Conservation (phyloP, 1,284 basidiomycete genomes). For the Exobasidium cylindrosporum region DNA sequence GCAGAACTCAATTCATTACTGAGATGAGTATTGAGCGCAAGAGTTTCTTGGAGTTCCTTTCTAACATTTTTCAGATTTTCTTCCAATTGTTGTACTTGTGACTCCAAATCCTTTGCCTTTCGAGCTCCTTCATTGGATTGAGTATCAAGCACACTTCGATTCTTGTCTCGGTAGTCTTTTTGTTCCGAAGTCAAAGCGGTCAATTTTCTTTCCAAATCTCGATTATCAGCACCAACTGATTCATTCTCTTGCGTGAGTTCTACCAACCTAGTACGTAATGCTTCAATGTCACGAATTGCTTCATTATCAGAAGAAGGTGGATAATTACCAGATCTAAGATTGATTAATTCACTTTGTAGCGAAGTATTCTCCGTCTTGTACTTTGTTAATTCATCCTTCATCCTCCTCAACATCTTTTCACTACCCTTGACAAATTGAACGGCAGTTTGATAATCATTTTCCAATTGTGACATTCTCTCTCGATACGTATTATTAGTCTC, state of each 20-base stretch:
- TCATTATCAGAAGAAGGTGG: conserved; percentile 24
- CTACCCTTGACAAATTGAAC: conserved; percentile 81
- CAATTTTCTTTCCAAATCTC: conserved; percentile 40
- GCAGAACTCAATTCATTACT: conserved; percentile 24
- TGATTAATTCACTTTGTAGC: conserved; percentile 35
- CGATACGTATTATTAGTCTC: conserved; percentile 49
- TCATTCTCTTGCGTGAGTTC: conserved; percentile 44
- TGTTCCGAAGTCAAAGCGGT: conserved; percentile 36
- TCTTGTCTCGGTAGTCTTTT: conserved; percentile 22
- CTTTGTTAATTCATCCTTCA: conserved; percentile 66
- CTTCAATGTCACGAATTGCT: conserved; percentile 42
- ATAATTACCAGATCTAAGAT: conserved; percentile 10
- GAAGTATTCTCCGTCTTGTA: conserved; percentile 51
- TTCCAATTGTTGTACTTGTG: conserved; percentile 29
- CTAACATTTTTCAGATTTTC: conserved; percentile 27
- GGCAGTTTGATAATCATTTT: conserved; percentile 90
- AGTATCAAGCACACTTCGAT: conserved; percentile 12
- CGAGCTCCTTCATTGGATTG: conserved; percentile 18
- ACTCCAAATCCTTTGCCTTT: conserved; percentile 33
- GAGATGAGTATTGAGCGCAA: conserved; percentile 37
- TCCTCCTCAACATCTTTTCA: conserved; percentile 95
- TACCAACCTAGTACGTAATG: conserved; percentile 35
- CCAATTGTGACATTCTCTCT: conserved; percentile 65
- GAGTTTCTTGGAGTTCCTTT: conserved; percentile 33
- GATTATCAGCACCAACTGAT: conserved; percentile 43